Evolutionary conservation across 352 stramenopile genomes (phyloP).

Genomic region (Bremia lactucae): DNA sequence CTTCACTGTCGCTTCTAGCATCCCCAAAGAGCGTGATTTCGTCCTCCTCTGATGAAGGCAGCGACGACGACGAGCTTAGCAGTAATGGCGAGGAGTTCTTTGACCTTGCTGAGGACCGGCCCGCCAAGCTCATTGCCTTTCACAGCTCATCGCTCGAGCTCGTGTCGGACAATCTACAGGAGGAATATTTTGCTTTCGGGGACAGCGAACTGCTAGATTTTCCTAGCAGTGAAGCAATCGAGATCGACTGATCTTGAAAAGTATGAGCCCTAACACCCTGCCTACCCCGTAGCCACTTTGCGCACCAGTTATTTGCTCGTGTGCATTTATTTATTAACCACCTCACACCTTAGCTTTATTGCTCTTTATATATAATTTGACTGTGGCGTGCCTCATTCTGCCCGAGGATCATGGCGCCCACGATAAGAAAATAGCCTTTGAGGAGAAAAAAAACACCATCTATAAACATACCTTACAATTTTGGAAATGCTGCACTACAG

Average conservation of each 20-base stretch:
- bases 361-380: slow-evolving; percentile 31
- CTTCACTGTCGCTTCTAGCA: slow-evolving; percentile 31
- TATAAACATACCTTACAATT: too few species aligned
- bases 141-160: slow-evolving; percentile 42
- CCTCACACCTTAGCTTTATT: slow-evolving; percentile 26
- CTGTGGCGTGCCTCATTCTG: slow-evolving; percentile 7
- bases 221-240: slow-evolving; percentile 11
- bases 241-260: slow-evolving; percentile 17
- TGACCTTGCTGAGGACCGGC: slow-evolving; percentile 21
- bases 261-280: not conserved
- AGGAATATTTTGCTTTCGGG: slow-evolving; percentile 54
- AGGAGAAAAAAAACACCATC: too few species aligned
- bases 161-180: slow-evolving; percentile 67
- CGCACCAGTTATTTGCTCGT: slow-evolving; percentile 11
- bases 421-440: too few species aligned
- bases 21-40: slow-evolving; percentile 56
- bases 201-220: slow-evolving; percentile 66
- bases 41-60: slow-evolving; percentile 34
- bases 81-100: slow-evolving; percentile 30
- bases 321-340: slow-evolving; percentile 40
- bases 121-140: slow-evolving; percentile 21
- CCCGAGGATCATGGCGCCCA: slow-evolving; percentile 5
- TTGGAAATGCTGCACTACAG: too few species aligned
- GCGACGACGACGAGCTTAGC: slow-evolving; percentile 29
- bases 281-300: slow-evolving; percentile 4